These are phyloP conservation scores for Castanea crenata DNA, from an alignment of 306 rosid genomes.

Conservation along the genomic window DNA sequence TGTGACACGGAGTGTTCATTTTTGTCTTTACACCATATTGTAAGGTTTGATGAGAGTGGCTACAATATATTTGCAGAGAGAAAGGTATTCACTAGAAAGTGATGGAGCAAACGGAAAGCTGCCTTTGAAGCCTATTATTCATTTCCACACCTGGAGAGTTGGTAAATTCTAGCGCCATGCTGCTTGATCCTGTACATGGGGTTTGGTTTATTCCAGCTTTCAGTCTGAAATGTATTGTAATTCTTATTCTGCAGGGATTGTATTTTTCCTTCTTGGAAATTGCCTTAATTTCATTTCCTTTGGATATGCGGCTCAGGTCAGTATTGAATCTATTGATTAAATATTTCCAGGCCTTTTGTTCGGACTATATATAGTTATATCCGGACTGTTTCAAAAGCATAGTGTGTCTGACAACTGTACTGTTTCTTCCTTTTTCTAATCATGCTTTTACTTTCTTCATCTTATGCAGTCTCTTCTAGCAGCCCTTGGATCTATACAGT, in stretches of 20 bases:
- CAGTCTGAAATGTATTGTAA: not conserved
- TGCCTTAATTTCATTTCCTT: conserved; percentile 91
- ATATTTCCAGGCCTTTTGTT: conserved; percentile 3
- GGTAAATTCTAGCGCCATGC: conserved; percentile 48
- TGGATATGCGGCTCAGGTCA: conserved; percentile 98
- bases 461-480: conserved; percentile 91
- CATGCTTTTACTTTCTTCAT: conserved; percentile 5
- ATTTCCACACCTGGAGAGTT: conserved; percentile 89
- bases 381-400: not conserved
- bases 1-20: not conserved
- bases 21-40: not conserved
- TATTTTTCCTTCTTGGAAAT: conserved; percentile 85
- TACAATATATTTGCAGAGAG: conserved; percentile 60
- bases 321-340: not conserved
- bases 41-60: conserved; percentile 13
- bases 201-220: conserved; percentile 18
- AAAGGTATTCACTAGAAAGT: conserved; percentile 68
- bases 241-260: conserved; percentile 60
- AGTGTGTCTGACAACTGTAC: not conserved
- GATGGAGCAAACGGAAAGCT: conserved; percentile 70
- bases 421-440: not conserved
- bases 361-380: conserved; percentile 11
- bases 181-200: conserved; percentile 18
- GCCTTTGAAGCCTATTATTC: conserved; percentile 68
- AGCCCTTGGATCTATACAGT: conserved; percentile 95